Evolutionary conservation across 2,329 filamentous ascomycete species (phyloP), one percentile per base, ranked within the genome.

Genomic region (Scedosporium aurantiacum): DNA sequence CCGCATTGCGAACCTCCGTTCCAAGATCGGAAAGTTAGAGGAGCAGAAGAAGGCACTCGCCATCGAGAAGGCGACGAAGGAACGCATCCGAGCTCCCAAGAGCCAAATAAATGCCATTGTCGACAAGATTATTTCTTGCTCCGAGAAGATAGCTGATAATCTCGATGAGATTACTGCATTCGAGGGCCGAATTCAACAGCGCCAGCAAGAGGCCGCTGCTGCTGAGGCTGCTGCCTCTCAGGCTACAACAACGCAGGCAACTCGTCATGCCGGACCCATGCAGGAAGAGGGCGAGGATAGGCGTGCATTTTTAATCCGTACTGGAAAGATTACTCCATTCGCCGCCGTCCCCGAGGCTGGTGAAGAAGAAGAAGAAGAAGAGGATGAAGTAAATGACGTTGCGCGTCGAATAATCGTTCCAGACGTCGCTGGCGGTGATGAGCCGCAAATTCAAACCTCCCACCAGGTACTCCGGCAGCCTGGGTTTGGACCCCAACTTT

Each of bases 281-380:
- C 62, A 60, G 18, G 58, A 62, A 32, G 63, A 63, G 4, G 89
- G 89, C 63, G 94, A 97, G 75, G 91, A 83, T 25, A 86, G 90
- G 63, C 84, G 92, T 58, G 92, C 96, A 56, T 99, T 89, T 70
- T 82, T 99, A 56, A 94, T 99, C 57, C 86, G 94, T 28, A 99
- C 93, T 0, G 94, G 94, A 64, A 97, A 97, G 75, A 97, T 99
- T 66, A 99, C 94, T 0, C 94, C 94, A 0, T 99, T 99, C 69
- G 89, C 91, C 6, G 89, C 87, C 65, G 82, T 96, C 67, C 1
- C 79, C 79, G 3, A 78, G 83, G 28, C 84, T 82, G 2, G 79
- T 85, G 91, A 96, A 69, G 87, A 91, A 62, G 89, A 89, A 57
- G 78, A 82, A 43, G 67, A 80, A 10, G 72, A 69, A 18, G 68